Evolutionary conservation across 2,329 filamentous ascomycete species (phyloP).

Genomic region (Fusarium newnesense): DNA sequence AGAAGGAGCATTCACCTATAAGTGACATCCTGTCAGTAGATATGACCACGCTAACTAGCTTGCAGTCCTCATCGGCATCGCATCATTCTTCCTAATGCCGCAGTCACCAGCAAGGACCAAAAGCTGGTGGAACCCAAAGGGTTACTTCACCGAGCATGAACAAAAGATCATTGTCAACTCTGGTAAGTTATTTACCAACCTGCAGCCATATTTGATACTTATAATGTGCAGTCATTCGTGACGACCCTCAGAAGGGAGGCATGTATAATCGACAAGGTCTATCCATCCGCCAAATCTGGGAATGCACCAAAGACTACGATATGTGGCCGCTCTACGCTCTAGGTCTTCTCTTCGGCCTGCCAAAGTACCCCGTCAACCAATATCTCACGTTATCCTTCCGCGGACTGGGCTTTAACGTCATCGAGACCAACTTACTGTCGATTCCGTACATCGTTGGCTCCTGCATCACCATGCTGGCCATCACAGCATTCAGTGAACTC

Average conservation of each 20-base stretch:
- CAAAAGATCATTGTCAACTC: conserved; percentile 64
- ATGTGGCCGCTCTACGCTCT: conserved; percentile 64
- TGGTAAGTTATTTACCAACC: background rate
- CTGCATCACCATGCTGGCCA: conserved; percentile 54
- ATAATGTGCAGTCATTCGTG: conserved; percentile 52
- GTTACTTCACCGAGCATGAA: background rate
- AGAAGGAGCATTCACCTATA: conserved; percentile 38
- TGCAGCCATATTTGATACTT: background rate
- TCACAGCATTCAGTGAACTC: conserved; percentile 58
- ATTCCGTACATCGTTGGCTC: conserved; percentile 60
- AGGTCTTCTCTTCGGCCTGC: conserved; percentile 59
- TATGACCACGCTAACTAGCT: background rate
- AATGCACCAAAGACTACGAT: conserved; percentile 61
- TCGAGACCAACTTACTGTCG: conserved; percentile 64
- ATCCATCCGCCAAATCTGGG: conserved; percentile 56
- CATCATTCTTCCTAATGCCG: background rate
- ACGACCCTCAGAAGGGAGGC: conserved; percentile 66
- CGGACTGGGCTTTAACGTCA: conserved; percentile 59
- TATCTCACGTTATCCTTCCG: conserved; percentile 65
- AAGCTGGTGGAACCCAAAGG: background rate
- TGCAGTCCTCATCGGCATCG: background rate
- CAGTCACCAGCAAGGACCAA: background rate
- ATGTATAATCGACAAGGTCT: conserved; percentile 65
- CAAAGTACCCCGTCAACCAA: conserved; percentile 56
- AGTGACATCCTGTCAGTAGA: rapidly evolving